Percentiles rank a stretch among this genome's conserved stretches.
These are phyloP conservation scores for Penicillium flavigenum DNA, from an alignment of 495 filamentous ascomycete genomes.

Conservation along the genomic window DNA sequence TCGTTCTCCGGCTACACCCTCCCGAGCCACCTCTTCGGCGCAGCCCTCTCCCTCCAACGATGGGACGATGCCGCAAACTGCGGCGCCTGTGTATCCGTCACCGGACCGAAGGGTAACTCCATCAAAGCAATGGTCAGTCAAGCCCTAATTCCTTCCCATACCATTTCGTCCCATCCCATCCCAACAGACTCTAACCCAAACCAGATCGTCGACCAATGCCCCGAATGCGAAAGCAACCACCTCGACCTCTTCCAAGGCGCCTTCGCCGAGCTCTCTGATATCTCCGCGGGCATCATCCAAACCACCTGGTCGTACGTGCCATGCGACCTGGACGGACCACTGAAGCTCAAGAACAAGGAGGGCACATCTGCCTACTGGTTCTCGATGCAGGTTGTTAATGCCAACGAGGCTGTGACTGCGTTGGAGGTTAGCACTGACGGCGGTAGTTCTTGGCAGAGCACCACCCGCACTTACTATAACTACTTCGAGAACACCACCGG, in stretches of 20 bases:
- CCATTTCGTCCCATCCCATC: neutral
- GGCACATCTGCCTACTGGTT: conserved; percentile 56
- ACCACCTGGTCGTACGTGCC: conserved; percentile 52
- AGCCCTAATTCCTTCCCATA: too few species aligned
- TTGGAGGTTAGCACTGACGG: conserved; percentile 60
- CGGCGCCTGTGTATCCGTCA: conserved; percentile 58
- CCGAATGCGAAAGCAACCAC: conserved; percentile 54
- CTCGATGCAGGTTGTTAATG: conserved; percentile 59
- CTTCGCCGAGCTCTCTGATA: conserved; percentile 48
- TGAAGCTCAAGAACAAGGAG: conserved; percentile 56
- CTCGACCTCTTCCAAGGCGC: conserved; percentile 60
- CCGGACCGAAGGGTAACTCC: conserved; percentile 52
- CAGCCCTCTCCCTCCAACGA: conserved; percentile 49
- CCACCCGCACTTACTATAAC: conserved; percentile 54
- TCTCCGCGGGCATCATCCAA: conserved; percentile 52
- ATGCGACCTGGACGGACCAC: conserved; percentile 52
- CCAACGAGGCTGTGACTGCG: conserved; percentile 49
- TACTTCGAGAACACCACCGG: conserved; percentile 58
- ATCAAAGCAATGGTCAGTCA: conserved; percentile 60
- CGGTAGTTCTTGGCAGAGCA: conserved; percentile 52
- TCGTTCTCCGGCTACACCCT: conserved; percentile 59
- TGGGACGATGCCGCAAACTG: conserved; percentile 56
- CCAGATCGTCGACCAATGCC: conserved; percentile 62
- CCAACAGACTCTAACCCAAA: neutral
- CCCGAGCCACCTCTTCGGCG: conserved; percentile 53